A percentile compares a stretch with the other conserved stretches of the same genome.
Evolutionary conservation across 441 rosid species (phyloP).

Genomic region (Rhodomyrtus psidioides): DNA sequence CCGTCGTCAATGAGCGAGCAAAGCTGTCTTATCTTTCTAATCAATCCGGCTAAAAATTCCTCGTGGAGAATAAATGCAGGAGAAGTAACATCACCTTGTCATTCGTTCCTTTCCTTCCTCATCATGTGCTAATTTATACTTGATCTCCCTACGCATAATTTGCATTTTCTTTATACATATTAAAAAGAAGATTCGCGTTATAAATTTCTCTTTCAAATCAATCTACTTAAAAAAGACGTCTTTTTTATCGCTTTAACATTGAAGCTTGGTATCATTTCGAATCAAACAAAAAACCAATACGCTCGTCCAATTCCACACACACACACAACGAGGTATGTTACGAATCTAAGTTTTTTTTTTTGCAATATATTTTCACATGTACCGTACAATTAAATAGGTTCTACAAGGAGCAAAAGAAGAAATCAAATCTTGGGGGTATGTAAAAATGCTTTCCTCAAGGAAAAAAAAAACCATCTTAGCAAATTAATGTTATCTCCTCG

Average conservation of each 20-base stretch:
- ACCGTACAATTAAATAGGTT: not conserved
- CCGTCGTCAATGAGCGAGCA: not conserved
- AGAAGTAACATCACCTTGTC: not conserved
- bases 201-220: not conserved
- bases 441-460: not conserved
- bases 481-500: not conserved
- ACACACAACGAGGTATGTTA: not conserved
- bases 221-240: not conserved
- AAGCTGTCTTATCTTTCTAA: not conserved
- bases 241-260: not conserved
- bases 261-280: not conserved
- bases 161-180: not conserved
- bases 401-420: not conserved
- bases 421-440: not conserved
- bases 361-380: not conserved
- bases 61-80: not conserved
- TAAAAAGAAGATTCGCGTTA: not conserved
- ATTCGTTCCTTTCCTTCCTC: not conserved
- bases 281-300: not conserved
- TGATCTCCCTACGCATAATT: not conserved
- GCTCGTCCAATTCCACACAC: not conserved
- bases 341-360: not conserved
- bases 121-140: not conserved
- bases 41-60: not conserved
- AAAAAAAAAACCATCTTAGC: not conserved